Base-by-base conservation (phyloP, 2,329 filamentous ascomycete genomes). In the Cladosporium sphaerospermum region DNA sequence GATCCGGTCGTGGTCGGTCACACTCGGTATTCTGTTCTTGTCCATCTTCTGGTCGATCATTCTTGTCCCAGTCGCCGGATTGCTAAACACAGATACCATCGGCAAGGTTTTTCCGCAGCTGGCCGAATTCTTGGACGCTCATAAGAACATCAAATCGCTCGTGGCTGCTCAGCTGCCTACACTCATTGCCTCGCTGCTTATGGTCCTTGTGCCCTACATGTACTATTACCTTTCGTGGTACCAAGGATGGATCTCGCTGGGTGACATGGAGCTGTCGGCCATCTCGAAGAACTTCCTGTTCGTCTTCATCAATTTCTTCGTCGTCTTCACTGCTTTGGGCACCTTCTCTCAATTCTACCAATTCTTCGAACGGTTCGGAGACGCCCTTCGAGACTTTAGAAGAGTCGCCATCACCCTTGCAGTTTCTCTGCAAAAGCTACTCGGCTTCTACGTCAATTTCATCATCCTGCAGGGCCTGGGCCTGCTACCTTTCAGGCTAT, bases 241-340 rank as follows among this genome's bases (percentile, higher is more conserved):
- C 49, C 93, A 99, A 73, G 93, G 93, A 45, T 95, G 95, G 84
- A 89, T 96, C 48, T 97, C 93, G 0, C 88, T 90, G 62, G 89
- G 89, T 42, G 93, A 99, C 57, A 85, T 99, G 18, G 93, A 97
- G 69, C 78, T 99, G 6, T 97, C 93, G 0, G 79, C 95, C 42
- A 92, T 99, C 59, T 96, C 89, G 51, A 99, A 99, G 74, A 99
- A 97, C 71, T 99, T 97, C 73, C 66, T 97, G 78, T 99, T 99
- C 68, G 91, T 88, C 9, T 99, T 99, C 71, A 97, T 99, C 81
- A 99, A 99, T 72, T 89, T 97, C 54, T 99, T 99, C 72, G 81
- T 97, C 47, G 82, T 97, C 42, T 96, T 97, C 68, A 95, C 92
- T 1, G 80, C 93, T 23, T 88, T 95, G 43, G 88, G 87, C 51